Conservation (phyloP, 202 grass and related monocot species). For the Digitaria exilis region DNA sequence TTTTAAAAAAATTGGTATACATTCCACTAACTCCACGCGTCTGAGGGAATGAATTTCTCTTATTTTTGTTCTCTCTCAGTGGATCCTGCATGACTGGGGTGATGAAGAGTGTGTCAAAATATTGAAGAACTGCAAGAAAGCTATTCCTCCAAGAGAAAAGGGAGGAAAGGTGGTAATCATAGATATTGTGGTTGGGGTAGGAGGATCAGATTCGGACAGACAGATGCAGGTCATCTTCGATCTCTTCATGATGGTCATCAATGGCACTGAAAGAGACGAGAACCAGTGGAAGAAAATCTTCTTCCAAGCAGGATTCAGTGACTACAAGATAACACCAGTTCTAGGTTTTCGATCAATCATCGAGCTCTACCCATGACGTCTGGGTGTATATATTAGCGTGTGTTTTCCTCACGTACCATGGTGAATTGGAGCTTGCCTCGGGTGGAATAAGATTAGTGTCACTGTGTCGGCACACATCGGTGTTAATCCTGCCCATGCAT, state of each 20-base stretch:
- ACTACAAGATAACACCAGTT: constrained; percentile 17
- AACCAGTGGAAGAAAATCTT: constrained; percentile 22
- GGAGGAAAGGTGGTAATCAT: constrained; percentile 49
- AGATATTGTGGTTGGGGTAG: constrained; percentile 17
- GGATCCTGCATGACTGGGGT: constrained; percentile 40
- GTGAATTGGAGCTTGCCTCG: no score
- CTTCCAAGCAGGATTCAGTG: constrained; percentile 13
- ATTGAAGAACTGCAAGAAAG: constrained; percentile 35
- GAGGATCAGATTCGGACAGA: not conserved
- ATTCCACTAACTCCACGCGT: no score
- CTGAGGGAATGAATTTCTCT: no score
- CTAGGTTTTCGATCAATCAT: not conserved
- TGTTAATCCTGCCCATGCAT: no score
- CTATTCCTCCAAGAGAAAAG: constrained; percentile 13
- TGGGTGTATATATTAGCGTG: no score
- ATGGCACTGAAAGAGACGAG: not conserved
- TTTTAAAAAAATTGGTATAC: no score
- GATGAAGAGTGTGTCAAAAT: constrained; percentile 43
- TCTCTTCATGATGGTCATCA: not conserved
- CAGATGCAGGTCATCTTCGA: constrained; percentile 12
- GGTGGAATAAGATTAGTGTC: no score
- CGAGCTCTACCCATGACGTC: constrained; percentile 38
- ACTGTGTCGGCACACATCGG: no score
- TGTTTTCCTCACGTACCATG: no score
- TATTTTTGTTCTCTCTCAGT: not conserved